Conservation (phyloP, 2,329 filamentous ascomycete species). For the Aureobasidium pullulans region DNA sequence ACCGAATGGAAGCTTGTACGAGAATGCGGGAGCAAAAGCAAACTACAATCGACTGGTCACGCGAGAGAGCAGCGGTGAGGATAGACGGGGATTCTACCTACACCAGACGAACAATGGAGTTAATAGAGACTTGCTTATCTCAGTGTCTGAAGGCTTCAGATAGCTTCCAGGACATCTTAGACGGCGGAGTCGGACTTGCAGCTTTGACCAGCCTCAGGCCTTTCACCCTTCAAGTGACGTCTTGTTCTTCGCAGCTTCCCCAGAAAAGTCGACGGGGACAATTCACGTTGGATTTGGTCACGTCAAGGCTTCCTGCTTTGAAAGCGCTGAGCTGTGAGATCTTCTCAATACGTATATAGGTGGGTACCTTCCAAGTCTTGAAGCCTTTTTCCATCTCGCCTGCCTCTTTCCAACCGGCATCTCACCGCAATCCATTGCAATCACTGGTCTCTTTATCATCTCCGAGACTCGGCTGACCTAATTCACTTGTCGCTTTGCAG, state of each 20-base stretch:
- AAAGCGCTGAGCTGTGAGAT: conserved; percentile 5
- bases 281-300: background rate
- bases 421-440: background rate
- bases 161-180: too few relatives aligned
- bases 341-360: background rate
- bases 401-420: background rate
- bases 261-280: background rate
- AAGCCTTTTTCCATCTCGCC: background rate
- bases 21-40: background rate
- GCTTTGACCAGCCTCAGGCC: background rate
- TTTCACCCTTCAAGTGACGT: background rate
- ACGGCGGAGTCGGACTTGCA: background rate
- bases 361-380: background rate
- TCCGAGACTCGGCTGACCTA: background rate
- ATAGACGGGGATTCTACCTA: background rate
- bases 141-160: too few relatives aligned
- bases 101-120: background rate
- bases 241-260: background rate
- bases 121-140: too few relatives aligned
- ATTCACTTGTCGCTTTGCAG: background rate
- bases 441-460: background rate
- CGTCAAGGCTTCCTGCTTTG: conserved; percentile 6
- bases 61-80: background rate
- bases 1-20: too few relatives aligned
- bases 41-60: background rate